Percentiles rank a stretch among this genome's conserved stretches.
Conservation (phyloP, 23 red algal species). For the Cyanidioschyzon merolae region DNA sequence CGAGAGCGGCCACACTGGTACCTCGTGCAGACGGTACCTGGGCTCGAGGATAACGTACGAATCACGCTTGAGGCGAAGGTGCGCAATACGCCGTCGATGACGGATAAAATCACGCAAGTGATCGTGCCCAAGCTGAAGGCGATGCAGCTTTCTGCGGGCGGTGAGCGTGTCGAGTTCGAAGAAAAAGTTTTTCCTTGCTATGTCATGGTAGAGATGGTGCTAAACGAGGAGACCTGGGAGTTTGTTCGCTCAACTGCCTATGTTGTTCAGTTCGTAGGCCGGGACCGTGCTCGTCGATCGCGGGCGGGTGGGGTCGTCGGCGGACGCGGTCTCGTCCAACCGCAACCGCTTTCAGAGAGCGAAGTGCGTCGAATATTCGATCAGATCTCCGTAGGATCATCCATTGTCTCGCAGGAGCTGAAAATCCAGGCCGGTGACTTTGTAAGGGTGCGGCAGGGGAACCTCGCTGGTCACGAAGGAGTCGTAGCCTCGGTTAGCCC, state of each 20-base stretch:
- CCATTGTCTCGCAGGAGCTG: neutral
- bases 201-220: slow-evolving; percentile 46
- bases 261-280: slow-evolving; percentile 54
- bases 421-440: neutral
- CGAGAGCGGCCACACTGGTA: slow-evolving; percentile 42
- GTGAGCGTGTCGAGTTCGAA: slow-evolving; percentile 40
- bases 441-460: neutral
- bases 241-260: slow-evolving; percentile 42
- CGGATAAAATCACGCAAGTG: slow-evolving; percentile 33
- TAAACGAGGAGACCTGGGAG: slow-evolving; percentile 37
- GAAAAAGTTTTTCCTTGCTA: slow-evolving; percentile 70
- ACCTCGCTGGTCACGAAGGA: neutral
- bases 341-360: neutral
- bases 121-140: slow-evolving; percentile 51
- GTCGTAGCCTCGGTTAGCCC: neutral
- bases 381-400: neutral
- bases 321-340: neutral
- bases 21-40: slow-evolving; percentile 61
- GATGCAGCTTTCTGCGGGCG: slow-evolving; percentile 45
- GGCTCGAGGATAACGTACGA: slow-evolving; percentile 36
- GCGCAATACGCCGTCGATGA: slow-evolving; percentile 19
- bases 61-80: slow-evolving; percentile 21
- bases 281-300: neutral
- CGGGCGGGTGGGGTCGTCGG: neutral
- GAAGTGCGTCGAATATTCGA: neutral